Evolutionary conservation across 306 rosid genomes (phyloP).

Genomic region (Morella rubra): DNA sequence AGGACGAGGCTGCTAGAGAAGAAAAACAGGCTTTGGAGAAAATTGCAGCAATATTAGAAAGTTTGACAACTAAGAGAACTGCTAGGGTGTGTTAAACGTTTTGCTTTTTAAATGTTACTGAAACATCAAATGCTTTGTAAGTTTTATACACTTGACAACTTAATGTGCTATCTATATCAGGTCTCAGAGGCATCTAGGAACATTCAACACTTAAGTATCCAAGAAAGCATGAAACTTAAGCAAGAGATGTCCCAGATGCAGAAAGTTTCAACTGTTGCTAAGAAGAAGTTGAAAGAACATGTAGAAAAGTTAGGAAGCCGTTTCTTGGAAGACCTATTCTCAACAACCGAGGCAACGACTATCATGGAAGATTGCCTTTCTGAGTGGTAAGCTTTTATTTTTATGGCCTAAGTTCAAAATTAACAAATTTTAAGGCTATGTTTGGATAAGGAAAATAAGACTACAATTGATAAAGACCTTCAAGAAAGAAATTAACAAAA

Average conservation of each 20-base stretch:
- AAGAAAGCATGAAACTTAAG: slow-evolving; percentile 51
- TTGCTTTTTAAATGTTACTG: slow-evolving; percentile 14
- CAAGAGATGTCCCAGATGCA: slow-evolving; percentile 58
- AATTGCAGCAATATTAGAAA: slow-evolving; percentile 59
- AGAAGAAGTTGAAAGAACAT: slow-evolving; percentile 45
- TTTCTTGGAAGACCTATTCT: slow-evolving; percentile 48
- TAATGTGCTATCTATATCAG: slow-evolving; percentile 34
- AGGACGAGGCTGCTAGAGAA: slow-evolving; percentile 75
- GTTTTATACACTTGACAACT: slow-evolving; percentile 20
- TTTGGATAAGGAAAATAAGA: too few species aligned
- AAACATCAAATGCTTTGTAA: neutral
- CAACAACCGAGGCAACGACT: slow-evolving; percentile 41
- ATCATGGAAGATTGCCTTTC: slow-evolving; percentile 51
- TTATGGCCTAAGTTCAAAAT: neutral
- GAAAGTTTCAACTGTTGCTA: slow-evolving; percentile 56
- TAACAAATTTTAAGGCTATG: neutral
- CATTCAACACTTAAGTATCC: slow-evolving; percentile 46
- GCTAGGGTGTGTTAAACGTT: slow-evolving; percentile 42
- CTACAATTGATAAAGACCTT: too few species aligned
- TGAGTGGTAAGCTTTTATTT: slow-evolving; percentile 61
- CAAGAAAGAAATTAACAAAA: too few species aligned
- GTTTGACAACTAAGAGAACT: slow-evolving; percentile 64
- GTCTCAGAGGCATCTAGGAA: slow-evolving; percentile 69
- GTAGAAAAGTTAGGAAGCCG: slow-evolving; percentile 46
- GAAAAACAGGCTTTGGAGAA: slow-evolving; percentile 64